Evolutionary conservation across 2,329 filamentous ascomycete genomes (phyloP).

Genomic region (Aspergillus versicolor): DNA sequence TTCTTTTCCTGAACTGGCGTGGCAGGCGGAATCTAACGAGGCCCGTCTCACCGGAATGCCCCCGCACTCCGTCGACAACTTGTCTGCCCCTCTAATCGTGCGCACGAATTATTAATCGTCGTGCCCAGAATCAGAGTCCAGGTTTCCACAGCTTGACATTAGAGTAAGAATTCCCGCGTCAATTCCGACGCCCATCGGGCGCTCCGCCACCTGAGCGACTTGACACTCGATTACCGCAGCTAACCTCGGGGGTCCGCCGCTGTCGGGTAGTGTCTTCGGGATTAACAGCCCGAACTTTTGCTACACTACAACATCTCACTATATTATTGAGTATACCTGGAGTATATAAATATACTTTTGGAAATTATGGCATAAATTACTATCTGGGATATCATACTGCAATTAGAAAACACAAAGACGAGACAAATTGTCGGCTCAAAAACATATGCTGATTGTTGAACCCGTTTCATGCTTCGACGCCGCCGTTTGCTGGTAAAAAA

Average conservation of each 20-base stretch:
- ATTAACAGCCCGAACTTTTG: slow-evolving; percentile 16
- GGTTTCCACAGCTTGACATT: neutral
- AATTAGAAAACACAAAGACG: neutral
- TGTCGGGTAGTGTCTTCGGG: slow-evolving; percentile 25
- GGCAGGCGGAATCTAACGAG: neutral
- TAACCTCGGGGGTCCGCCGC: slow-evolving; percentile 23
- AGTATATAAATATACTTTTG: neutral
- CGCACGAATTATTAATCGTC: neutral
- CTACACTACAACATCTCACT: neutral
- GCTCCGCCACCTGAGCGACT: neutral
- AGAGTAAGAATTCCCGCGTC: slow-evolving; percentile 9
- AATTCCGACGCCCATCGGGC: neutral
- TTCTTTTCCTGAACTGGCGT: neutral
- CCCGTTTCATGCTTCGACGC: neutral
- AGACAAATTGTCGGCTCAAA: neutral
- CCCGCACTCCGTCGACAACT: slow-evolving; percentile 2
- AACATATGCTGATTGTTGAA: neutral
- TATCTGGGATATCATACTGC: slow-evolving; percentile 3
- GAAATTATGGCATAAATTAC: neutral
- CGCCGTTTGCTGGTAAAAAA: neutral
- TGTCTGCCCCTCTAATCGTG: neutral
- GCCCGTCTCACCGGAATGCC: neutral
- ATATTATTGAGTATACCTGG: neutral
- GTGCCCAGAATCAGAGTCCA: neutral
- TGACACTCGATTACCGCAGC: slow-evolving; percentile 15